Base-by-base conservation (phyloP, 225 moss, liverwort and hornwort genomes). In the Lunularia cruciata region DNA sequence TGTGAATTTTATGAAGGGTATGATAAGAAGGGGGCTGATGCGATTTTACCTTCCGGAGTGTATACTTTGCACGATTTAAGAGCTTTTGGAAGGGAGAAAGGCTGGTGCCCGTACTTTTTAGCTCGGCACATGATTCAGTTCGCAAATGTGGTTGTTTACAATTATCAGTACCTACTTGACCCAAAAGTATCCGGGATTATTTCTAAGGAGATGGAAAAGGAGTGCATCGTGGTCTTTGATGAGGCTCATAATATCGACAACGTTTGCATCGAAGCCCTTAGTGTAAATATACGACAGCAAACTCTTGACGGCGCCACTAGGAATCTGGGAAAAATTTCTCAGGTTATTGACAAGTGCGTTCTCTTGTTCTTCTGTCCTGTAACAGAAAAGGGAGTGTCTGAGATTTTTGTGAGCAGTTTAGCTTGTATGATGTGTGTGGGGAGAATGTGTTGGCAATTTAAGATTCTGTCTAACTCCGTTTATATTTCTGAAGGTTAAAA, bases 171-270 rank as follows among this genome's bases (percentile, higher is more conserved):
- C 74, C 71, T 98, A n/a, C 76, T 98, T 63, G 96, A 98, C 76
- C 96, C 96, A 1, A 98, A 98, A 81, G 87, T 98, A 20, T 90
- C 96, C 15, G 96, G 96, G 57, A 93, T 98, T 13, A 98, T 98
- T 43, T 98, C 96, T 4, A 87, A 86, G 68, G 92, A 92, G 76
- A 90, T 98, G 96, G 85, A 91, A 71, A 98, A 91, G 77, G 96
- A 98, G 75, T 98, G 96, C 71, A 85, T 98, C 26, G 92, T 98
- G 18, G 96, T 98, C 9, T 98, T 98, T 61, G 96, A 98, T 65
- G 96, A 98, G 85, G 96, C 96, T 9, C 96, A 98, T 60, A 98
- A 98, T 69, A 98, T 98, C 31, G 96, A 98, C 79, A 98, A 98
- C 42, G 96, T 98, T 37, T 98, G 96, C 69, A 98, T 98, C 43